Conservation (phyloP, 768 basidiomycete species). For the Lactarius evosmus region DNA sequence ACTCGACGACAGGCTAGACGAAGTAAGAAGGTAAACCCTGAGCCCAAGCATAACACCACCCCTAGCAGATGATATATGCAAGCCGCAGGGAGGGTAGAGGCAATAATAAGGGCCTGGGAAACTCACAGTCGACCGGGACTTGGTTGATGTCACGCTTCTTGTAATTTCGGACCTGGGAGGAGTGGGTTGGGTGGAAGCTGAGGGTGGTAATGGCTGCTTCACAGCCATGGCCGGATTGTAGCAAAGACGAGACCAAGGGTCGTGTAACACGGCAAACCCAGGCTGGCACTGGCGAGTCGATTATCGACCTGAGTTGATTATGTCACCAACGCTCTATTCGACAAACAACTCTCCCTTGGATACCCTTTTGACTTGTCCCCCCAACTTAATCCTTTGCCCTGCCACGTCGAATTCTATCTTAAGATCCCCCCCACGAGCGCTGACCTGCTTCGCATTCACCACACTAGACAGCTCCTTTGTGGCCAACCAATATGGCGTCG, state of each 20-base stretch:
- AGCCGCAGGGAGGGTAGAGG: not conserved
- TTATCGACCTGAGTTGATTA: not conserved
- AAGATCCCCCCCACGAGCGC: conserved; percentile 21
- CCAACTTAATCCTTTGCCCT: conserved; percentile 6
- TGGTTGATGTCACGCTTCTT: conserved; percentile 14
- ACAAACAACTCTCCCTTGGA: conserved; percentile 14
- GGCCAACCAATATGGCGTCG: conserved; percentile 34
- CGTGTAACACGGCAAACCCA: no score
- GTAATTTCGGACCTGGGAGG: not conserved
- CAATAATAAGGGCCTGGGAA: not conserved
- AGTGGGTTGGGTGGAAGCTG: not conserved
- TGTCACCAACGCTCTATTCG: not conserved
- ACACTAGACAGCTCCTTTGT: not conserved
- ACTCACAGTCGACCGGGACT: conserved; percentile 18
- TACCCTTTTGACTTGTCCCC: conserved; percentile 4
- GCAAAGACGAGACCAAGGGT: not conserved
- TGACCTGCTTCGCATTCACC: conserved; percentile 22
- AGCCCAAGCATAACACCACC: not conserved
- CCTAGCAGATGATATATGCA: not conserved
- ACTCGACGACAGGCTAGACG: conserved; percentile 74
- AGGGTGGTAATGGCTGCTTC: conserved; percentile 17
- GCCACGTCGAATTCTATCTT: conserved; percentile 4
- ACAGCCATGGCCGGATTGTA: conserved; percentile 13
- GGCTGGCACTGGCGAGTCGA: no score
- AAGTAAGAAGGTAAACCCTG: not conserved